Evolutionary conservation across 345 rosid genomes (phyloP).

Genomic region (Euphorbia lathyris): DNA sequence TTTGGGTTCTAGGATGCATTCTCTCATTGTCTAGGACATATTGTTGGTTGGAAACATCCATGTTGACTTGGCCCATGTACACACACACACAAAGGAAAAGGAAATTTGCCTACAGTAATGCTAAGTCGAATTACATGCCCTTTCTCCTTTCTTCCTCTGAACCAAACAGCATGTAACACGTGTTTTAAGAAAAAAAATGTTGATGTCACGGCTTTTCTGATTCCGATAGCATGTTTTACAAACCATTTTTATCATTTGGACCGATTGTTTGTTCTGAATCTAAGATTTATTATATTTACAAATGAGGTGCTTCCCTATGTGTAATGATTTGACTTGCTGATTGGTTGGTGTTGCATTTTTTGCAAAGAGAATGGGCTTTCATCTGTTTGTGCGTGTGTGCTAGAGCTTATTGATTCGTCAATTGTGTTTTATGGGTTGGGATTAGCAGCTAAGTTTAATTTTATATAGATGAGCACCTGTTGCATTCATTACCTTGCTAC

Average conservation of each 20-base stretch:
- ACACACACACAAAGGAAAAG: no score
- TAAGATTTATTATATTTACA: conserved; percentile 1
- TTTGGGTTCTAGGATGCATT: conserved; percentile 19
- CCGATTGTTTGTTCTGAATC: neutral
- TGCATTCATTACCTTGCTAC: neutral
- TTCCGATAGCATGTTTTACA: neutral
- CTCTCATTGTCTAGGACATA: neutral
- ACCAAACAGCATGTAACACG: neutral
- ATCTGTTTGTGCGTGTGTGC: neutral
- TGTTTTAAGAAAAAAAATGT: no score
- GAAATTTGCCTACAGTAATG: neutral
- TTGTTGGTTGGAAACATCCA: neutral
- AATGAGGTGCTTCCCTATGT: neutral
- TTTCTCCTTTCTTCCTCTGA: neutral
- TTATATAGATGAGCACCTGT: neutral
- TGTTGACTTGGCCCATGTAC: neutral
- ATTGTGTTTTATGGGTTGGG: neutral
- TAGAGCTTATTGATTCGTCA: neutral
- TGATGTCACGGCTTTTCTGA: neutral
- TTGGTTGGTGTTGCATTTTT: neutral
- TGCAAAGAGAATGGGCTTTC: neutral
- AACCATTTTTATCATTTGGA: neutral
- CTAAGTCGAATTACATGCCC: neutral
- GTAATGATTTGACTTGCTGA: no score
- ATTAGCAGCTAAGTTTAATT: neutral